phyloP scores from a whole-genome alignment of 73 alveolate species.

The Diophrys sp. region DNA sequence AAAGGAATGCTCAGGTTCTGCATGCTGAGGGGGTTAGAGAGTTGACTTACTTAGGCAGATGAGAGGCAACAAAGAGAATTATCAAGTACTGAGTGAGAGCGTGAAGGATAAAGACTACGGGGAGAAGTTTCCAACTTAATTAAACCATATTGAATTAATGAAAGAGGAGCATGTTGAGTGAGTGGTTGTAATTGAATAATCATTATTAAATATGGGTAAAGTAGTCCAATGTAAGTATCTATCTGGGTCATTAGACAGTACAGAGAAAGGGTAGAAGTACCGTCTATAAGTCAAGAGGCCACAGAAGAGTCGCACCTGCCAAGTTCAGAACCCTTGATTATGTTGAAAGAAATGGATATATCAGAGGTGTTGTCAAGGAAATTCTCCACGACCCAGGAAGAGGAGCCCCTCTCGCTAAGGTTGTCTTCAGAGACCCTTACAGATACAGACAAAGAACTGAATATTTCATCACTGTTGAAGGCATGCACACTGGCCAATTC shows the following conservation, averaged over 20 bases:
- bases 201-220: constrained; percentile 43
- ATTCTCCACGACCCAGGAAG: constrained; percentile 96
- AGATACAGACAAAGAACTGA: constrained; percentile 84
- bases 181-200: not conserved
- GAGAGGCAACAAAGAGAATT: too few species aligned
- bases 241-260: constrained; percentile 12
- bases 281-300: constrained; percentile 56
- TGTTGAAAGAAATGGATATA: constrained; percentile 81
- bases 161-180: too few species aligned
- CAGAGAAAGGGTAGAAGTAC: constrained; percentile 76
- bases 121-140: too few species aligned
- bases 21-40: too few species aligned
- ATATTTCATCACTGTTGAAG: constrained; percentile 91
- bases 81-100: too few species aligned
- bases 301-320: constrained; percentile 80
- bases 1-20: too few species aligned
- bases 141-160: too few species aligned
- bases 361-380: constrained; percentile 78
- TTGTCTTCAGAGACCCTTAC: constrained; percentile 90
- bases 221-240: constrained; percentile 42
- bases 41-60: too few species aligned
- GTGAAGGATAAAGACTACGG: too few species aligned
- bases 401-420: constrained; percentile 96
- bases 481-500: constrained; percentile 91
- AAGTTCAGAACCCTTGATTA: constrained; percentile 79